Evolutionary conservation across 345 rosid genomes (phyloP), one percentile per base, ranked within the genome.

Genomic region (Hibiscus mutabilis): DNA sequence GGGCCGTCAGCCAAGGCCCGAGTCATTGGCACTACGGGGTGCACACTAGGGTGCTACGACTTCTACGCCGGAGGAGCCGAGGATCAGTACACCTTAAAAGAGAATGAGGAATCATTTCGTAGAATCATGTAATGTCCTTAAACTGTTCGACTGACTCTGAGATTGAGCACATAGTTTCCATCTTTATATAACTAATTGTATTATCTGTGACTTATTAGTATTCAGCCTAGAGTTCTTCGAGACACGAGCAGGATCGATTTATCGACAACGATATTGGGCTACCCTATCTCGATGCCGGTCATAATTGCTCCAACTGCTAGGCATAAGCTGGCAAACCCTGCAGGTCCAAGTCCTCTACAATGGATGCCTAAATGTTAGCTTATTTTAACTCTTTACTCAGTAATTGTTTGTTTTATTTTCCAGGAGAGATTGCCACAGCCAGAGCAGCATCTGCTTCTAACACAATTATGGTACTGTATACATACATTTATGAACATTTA

Each of bases 381-480:
- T n/a, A 19, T 55, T 0, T 52, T 37, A 9, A 8, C 60, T 37
- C 12, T 56, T 56, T 19, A 73, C 31, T 55, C 25, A 44, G 44
- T 25, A 25, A 24, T 46, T 77, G 35, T 78, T 79, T 25, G 51
- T 19, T 78, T 71, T n/a, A 25, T 44, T 44, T 42, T n/a, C 11
- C 83, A 94, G 98, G 98, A 35, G 98, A 94, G 80, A 81, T 80
- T 55, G 96, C 92, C 11, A 90, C 96, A 13, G 97, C 98, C 15
- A 88, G 82, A 88, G 97, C 97, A 52, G 96, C 95, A 49, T 91
- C 93, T 83, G 76, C 87, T 0, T 83, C 84, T 75, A 83, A 86
- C 79, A 87, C 91, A 22, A 88, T 90, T 74, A 91, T 91, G 98
- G 97, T 91, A 88, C 31, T 11, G 25, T 8, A 22, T 14, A 46